Conservation (phyloP, 768 basidiomycete species). For the Hygrophoropsis aurantiaca region DNA sequence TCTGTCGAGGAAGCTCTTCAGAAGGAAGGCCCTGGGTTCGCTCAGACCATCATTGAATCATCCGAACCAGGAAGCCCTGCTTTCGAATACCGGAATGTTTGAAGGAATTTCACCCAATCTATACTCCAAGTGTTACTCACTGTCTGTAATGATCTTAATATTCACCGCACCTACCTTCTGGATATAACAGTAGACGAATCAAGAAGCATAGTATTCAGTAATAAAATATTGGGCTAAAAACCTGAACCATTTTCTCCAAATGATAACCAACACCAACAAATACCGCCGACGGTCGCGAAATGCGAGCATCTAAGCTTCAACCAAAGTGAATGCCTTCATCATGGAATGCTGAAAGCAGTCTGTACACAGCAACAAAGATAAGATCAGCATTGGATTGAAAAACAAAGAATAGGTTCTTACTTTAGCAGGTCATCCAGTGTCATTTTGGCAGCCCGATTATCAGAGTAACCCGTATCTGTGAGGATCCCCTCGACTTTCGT, state of each 20-base stretch:
- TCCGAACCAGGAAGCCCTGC: conserved; percentile 87
- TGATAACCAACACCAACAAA: too few species aligned
- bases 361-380: conserved; percentile 22
- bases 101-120: too few species aligned
- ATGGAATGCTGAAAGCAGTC: conserved; percentile 72
- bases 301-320: too few species aligned
- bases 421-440: conserved; percentile 87
- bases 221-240: too few species aligned
- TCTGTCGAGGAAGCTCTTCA: conserved; percentile 66
- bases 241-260: too few species aligned
- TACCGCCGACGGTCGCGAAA: too few species aligned
- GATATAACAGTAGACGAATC: too few species aligned
- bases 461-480: conserved; percentile 65
- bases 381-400: background rate
- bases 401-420: conserved; percentile 44
- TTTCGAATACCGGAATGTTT: conserved; percentile 86
- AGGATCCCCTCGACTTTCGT: conserved; percentile 72
- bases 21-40: conserved; percentile 57
- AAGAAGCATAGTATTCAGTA: too few species aligned
- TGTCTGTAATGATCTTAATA: too few species aligned
- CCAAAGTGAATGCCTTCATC: conserved; percentile 75
- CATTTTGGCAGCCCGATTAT: conserved; percentile 90
- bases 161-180: too few species aligned
- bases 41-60: conserved; percentile 69
- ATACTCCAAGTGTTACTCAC: too few species aligned